Evolutionary conservation across 169 alveolate genomes (phyloP).

Genomic region (Plasmodium malariae): DNA sequence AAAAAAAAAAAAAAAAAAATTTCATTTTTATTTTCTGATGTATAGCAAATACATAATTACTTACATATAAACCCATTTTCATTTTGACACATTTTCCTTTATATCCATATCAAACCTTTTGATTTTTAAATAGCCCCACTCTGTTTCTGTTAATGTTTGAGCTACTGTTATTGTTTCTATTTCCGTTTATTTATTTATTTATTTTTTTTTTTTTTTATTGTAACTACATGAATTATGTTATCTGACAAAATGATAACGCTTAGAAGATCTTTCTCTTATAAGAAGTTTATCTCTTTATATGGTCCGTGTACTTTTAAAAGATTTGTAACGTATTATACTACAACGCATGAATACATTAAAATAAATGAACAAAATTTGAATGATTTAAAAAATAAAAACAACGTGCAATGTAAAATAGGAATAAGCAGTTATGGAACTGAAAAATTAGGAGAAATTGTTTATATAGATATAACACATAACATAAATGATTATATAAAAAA

Average conservation of each 20-base stretch:
- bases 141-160: too few species aligned
- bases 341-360: conserved; percentile 70
- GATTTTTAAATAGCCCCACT: too few species aligned
- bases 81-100: too few species aligned
- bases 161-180: background rate
- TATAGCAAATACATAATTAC: too few species aligned
- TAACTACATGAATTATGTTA: conserved; percentile 8
- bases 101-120: too few species aligned
- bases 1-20: too few species aligned
- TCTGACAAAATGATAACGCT: background rate
- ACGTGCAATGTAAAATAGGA: conserved; percentile 77
- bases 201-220: background rate
- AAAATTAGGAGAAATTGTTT: conserved; percentile 86
- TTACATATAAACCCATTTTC: background rate
- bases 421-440: conserved; percentile 84
- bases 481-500: conserved; percentile 76
- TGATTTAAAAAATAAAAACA: conserved; percentile 25
- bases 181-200: background rate
- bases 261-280: conserved; percentile 10
- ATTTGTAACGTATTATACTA: conserved; percentile 51
- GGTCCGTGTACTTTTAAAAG: background rate
- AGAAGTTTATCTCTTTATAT: conserved; percentile 5
- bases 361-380: conserved; percentile 35
- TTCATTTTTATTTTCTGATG: too few species aligned
- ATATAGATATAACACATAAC: conserved; percentile 76